Evolutionary conservation across 768 basidiomycete species (phyloP), one percentile per base, ranked within the genome.

Genomic region (Suillus alpinus): DNA sequence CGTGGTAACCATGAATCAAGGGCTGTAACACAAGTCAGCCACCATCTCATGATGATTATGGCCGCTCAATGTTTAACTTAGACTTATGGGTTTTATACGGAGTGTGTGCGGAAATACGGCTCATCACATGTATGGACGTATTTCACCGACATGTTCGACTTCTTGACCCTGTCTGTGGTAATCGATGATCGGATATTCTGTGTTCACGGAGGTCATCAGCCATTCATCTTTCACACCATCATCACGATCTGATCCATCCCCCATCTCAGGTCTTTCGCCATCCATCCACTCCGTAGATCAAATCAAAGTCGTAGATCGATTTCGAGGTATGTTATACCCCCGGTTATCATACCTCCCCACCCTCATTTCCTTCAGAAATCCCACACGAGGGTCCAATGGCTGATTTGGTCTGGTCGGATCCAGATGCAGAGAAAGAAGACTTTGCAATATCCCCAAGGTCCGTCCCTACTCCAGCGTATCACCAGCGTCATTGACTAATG

Each of bases 81-180:
- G 95, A 95, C 94, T 26, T 99, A 98, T 70, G 97, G 97, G 13
- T 99, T 99, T 80, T 99, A 99, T 76, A 92, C 94, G 40, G 97
- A 99, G 81, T 98, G 97, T 70, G 88, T 96, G 23, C 85, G 95
- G 44, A 99, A 99, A 77, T 99, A 99, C 68, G 95, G 95, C 58
- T 89, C 92, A 2, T 88, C 95, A 36, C 89, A 91, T 67, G 96
- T 98, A 37, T 99, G 97, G 97, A 95, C 94, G 31, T 98, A 98
- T 75, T 98, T 99, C 70, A 99, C 97, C 62, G 97, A 99, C 77
- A 97, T 99, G 96, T 99, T 99, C 75, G 97, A 99, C 80, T 99
- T 95, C 79, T 77, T 99, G 66, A 98, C 97, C 12, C 80, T 99
- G 59, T 95, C 93, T 37, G 95, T 96, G 59, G 97, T 99, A 63